phyloP scores from a whole-genome alignment of 2,329 filamentous ascomycete genomes.

The Fusarium drepaniforme region DNA sequence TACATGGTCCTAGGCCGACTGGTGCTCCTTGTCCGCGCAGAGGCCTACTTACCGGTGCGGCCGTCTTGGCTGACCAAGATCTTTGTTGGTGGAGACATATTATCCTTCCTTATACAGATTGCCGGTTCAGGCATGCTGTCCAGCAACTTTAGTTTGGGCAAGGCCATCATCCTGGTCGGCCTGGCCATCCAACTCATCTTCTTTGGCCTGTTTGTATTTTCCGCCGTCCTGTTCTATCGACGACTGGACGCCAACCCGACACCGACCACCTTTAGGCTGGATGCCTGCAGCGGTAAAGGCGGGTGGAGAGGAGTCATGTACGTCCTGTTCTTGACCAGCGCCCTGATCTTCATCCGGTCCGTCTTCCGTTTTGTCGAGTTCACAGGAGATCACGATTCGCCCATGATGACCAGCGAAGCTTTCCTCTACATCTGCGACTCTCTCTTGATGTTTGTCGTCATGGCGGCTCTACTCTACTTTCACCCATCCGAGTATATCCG shows the following conservation, averaged over 20 bases:
- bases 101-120: conserved; percentile 2
- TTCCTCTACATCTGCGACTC: conserved; percentile 18
- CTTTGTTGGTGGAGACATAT: conserved; percentile 3
- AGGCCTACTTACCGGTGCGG: neutral
- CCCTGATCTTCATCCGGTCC: conserved; percentile 10
- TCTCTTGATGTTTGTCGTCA: conserved; percentile 7
- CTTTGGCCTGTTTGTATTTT: conserved; percentile 2
- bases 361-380: conserved; percentile 16
- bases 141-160: neutral
- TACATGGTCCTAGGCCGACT: neutral
- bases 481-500: conserved; percentile 7
- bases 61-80: conserved; percentile 5
- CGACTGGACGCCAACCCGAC: neutral
- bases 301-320: conserved; percentile 4
- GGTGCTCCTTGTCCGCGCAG: neutral
- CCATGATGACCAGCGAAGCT: conserved; percentile 6
- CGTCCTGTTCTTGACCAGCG: conserved; percentile 3
- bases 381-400: neutral
- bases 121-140: neutral
- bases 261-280: neutral
- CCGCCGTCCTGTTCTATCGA: neutral
- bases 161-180: conserved; percentile 6
- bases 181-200: conserved; percentile 2
- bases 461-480: conserved; percentile 1
- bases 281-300: neutral